These are phyloP conservation scores for Dalechampia spathulata DNA, from an alignment of 441 rosid species.

Conservation along the genomic window DNA sequence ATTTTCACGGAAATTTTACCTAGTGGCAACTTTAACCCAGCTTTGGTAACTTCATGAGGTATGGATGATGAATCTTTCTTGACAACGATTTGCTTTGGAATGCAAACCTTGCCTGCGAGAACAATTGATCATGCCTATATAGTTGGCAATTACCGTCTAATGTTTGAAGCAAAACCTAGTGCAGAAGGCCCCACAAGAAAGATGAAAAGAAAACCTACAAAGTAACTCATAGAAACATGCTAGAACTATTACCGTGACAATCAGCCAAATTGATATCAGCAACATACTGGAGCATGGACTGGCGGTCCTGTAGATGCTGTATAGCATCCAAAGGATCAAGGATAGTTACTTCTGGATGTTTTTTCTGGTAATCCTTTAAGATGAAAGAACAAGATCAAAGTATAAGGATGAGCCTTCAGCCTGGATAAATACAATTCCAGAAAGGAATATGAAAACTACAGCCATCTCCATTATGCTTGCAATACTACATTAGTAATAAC, in stretches of 20 bases:
- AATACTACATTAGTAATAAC: neutral
- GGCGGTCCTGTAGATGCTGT: slow-evolving; percentile 58
- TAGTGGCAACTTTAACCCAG: slow-evolving; percentile 77
- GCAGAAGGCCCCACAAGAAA: neutral
- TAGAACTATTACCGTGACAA: slow-evolving; percentile 35
- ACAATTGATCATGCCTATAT: slow-evolving; percentile 12
- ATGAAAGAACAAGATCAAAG: neutral
- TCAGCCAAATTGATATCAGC: slow-evolving; percentile 61
- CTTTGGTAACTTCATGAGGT: slow-evolving; percentile 50
- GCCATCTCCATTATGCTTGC: too few species aligned
- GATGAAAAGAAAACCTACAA: neutral
- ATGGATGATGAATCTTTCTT: slow-evolving; percentile 55
- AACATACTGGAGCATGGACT: slow-evolving; percentile 84
- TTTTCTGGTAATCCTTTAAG: slow-evolving; percentile 57
- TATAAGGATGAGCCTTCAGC: neutral
- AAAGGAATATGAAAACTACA: neutral
- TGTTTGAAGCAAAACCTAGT: neutral
- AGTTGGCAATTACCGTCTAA: neutral
- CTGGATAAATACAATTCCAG: neutral
- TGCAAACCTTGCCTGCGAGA: slow-evolving; percentile 56
- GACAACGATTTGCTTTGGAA: slow-evolving; percentile 79
- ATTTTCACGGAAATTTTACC: slow-evolving; percentile 34
- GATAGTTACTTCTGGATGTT: slow-evolving; percentile 69
- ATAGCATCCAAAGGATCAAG: slow-evolving; percentile 85
- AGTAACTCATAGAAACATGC: neutral